Evolutionary conservation across 1,284 basidiomycete species (phyloP), one percentile per base, ranked within the genome.

Genomic region (Heliocybe sulcata): DNA sequence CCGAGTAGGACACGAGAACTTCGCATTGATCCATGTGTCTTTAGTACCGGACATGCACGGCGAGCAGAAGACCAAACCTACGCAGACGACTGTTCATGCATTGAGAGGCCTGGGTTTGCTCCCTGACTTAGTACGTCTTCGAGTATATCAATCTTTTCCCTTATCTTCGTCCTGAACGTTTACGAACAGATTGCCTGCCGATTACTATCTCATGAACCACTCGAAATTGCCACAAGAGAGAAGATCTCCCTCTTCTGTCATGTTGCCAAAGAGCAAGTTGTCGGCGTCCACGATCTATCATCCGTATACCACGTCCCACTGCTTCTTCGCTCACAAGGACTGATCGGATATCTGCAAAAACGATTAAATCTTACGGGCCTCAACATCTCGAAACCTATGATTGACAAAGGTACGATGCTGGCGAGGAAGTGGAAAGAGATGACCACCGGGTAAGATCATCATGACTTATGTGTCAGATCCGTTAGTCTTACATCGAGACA

Each of bases 241-340:
- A 99, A 99, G 71, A 95, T 99, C 49, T 94, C 93, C 59, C 98
- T 99, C 95, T 99, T 99, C 81, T 99, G 96, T 72, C 97, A 99
- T 67, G 96, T 99, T 60, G 78, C 85, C 1, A 80, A 90, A 3
- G 89, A 94, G 65, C 97, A 99, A 70, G 97, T 99, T 42, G 80
- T 99, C 56, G 96, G 94, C 55, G 92, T 99, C 12, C 96, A 98
- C 71, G 94, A 99, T 66, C 93, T 99, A 42, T 85, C 87, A 6
- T 98, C 95, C 20, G 94, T 98, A 33, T 99, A 99, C 72, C 96
- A 99, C 66, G 96, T 99, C 29, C 97, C 97, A 1, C 79, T 99
- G 6, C 79, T 99, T 9, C 81, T 99, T 33, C 86, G 92, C 61
- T 86, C 93, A 19, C 97, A 99, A 72, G 94, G 94, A 19, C 90